These are phyloP conservation scores for Balamuthia mandrillaris DNA, from an alignment of 208 protist species.

Conservation along the genomic window DNA sequence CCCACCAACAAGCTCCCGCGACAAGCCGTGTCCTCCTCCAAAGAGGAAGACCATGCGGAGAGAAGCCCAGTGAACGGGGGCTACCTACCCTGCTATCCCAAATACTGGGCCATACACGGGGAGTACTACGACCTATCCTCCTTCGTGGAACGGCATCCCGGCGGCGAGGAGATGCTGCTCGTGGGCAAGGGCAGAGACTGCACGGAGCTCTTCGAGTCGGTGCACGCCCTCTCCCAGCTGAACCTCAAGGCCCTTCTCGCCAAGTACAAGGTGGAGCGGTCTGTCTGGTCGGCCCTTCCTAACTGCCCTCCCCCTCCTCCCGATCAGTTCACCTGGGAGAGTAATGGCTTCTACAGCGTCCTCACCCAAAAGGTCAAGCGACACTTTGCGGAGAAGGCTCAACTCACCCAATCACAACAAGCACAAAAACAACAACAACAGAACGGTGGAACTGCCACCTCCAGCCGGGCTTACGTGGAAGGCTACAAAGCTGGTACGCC, in stretches of 20 bases:
- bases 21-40: no score
- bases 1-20: no score
- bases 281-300: no score
- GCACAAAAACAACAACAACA: no score
- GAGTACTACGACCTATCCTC: constrained; percentile 11
- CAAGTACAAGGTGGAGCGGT: neutral
- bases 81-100: no score
- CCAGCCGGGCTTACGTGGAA: neutral
- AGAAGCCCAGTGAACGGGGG: no score
- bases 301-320: neutral
- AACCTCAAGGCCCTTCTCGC: constrained; percentile 1
- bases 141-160: constrained; percentile 4
- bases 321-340: neutral
- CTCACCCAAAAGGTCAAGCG: neutral
- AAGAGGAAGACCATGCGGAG: no score
- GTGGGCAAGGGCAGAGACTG: neutral
- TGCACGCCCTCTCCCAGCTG: constrained; percentile 22
- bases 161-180: constrained; percentile 24
- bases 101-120: constrained; percentile 25
- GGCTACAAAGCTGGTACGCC: neutral
- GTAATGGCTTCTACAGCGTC: neutral
- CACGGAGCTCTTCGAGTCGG: constrained; percentile 33
- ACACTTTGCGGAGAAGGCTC: constrained; percentile 1
- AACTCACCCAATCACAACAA: no score
- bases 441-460: neutral